phyloP scores from a whole-genome alignment of 768 basidiomycete genomes.

The Rhodotorula diobovata region DNA sequence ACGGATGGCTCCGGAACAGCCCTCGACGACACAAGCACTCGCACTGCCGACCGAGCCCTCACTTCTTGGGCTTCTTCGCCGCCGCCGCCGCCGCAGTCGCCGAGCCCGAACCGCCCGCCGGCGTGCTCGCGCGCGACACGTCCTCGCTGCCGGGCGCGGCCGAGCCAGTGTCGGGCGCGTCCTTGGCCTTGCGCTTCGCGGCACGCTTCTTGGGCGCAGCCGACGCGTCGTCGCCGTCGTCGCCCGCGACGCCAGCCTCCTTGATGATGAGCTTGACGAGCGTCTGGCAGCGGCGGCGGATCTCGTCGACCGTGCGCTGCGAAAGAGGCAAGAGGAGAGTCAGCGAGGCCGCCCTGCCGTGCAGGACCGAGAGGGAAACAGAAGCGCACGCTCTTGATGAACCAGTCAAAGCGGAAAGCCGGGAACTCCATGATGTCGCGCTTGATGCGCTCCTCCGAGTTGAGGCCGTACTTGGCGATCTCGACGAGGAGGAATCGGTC shows the following conservation, averaged over 20 bases:
- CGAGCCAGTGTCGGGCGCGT: background rate
- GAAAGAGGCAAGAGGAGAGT: conserved; percentile 43
- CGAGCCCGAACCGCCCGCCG: background rate
- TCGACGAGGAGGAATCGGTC: conserved; percentile 90
- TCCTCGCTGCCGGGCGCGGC: conserved; percentile 1
- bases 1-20: no score
- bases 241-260: conserved; percentile 71
- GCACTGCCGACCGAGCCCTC: no score
- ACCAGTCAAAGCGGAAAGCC: conserved; percentile 97
- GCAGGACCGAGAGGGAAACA: conserved; percentile 53
- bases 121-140: conserved; percentile 20
- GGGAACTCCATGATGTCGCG: conserved; percentile 94
- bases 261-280: conserved; percentile 85
- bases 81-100: background rate
- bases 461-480: conserved; percentile 83
- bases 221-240: conserved; percentile 47
- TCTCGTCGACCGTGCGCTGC: conserved; percentile 83
- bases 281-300: conserved; percentile 81
- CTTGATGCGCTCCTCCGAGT: conserved; percentile 79
- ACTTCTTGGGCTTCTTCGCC: conserved; percentile 31
- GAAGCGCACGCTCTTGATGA: conserved; percentile 50
- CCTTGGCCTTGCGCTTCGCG: background rate
- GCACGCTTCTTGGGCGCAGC: conserved; percentile 5
- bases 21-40: no score
- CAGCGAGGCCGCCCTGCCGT: conserved; percentile 52